Percentiles rank a stretch among this genome's conserved stretches.
Evolutionary conservation across 1,284 basidiomycete genomes (phyloP).

Genomic region (Ustilago bromivora): DNA sequence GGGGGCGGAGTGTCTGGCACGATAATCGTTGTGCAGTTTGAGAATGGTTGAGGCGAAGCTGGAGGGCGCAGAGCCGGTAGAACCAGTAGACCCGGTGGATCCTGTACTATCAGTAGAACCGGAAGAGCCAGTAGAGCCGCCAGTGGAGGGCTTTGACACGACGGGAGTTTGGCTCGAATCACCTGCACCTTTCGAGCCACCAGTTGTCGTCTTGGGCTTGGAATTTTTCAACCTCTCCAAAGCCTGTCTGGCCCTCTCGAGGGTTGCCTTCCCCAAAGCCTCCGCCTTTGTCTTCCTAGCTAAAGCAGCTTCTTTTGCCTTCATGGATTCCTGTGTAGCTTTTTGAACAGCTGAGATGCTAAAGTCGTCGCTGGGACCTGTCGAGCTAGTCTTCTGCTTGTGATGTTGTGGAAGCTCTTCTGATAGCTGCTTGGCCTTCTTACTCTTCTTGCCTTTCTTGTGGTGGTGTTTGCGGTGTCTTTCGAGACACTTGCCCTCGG

Average conservation of each 20-base stretch:
- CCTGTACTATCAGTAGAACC: not conserved
- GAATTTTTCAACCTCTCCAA: not conserved
- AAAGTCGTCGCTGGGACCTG: slow-evolving; percentile 7
- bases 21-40: slow-evolving; percentile 36
- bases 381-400: slow-evolving; percentile 8
- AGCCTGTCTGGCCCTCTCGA: not conserved
- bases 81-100: not conserved
- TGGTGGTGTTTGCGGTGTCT: slow-evolving; percentile 23
- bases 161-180: not conserved
- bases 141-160: not conserved
- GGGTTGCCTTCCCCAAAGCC: not conserved
- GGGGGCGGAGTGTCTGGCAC: slow-evolving; percentile 30
- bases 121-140: not conserved
- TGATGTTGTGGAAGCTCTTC: slow-evolving; percentile 5
- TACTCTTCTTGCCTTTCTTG: slow-evolving; percentile 24
- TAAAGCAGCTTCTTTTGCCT: not conserved
- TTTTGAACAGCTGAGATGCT: not conserved
- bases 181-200: not conserved
- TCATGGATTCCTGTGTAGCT: not conserved
- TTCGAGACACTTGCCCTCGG: not conserved
- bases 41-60: slow-evolving; percentile 22
- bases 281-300: not conserved
- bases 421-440: slow-evolving; percentile 8
- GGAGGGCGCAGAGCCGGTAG: not conserved
- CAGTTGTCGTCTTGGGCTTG: not conserved